Evolutionary conservation across 2,329 filamentous ascomycete species (phyloP).

Genomic region (Fusarium redolens): DNA sequence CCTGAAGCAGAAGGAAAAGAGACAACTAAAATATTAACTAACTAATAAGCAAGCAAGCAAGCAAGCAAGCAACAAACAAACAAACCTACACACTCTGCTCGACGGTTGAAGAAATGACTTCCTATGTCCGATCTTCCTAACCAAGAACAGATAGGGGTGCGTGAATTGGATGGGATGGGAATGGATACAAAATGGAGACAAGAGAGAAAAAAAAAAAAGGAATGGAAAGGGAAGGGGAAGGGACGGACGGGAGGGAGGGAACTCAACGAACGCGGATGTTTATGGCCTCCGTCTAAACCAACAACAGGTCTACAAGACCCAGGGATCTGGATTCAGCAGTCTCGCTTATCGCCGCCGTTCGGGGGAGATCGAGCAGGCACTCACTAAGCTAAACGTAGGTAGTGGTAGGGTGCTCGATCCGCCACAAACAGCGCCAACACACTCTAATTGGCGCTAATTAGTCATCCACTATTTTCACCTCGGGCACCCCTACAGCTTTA

Average conservation of each 20-base stretch:
- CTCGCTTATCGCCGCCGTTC: slow-evolving; percentile 49
- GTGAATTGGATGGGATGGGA: background rate
- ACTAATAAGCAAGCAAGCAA: background rate
- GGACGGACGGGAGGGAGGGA: slow-evolving; percentile 25
- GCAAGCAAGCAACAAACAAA: background rate
- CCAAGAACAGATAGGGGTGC: slow-evolving; percentile 27
- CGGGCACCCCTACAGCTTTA: slow-evolving; percentile 11
- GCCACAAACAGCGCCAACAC: background rate
- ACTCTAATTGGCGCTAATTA: slow-evolving; percentile 8
- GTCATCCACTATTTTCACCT: slow-evolving; percentile 14
- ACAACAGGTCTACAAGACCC: slow-evolving; percentile 34
- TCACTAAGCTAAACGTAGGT: background rate
- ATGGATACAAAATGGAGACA: background rate
- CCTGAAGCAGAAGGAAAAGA: background rate
- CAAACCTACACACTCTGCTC: slow-evolving; percentile 17
- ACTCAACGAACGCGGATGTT: slow-evolving; percentile 20
- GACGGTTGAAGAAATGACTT: slow-evolving; percentile 23
- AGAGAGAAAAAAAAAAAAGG: background rate
- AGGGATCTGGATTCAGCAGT: slow-evolving; percentile 48
- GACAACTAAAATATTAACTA: background rate
- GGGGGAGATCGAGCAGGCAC: slow-evolving; percentile 29
- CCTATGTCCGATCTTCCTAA: slow-evolving; percentile 4
- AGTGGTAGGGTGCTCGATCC: slow-evolving; percentile 25
- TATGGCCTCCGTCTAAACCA: slow-evolving; percentile 5
- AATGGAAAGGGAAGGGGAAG: background rate